Percentiles rank a stretch among this genome's conserved stretches.
Conservation (phyloP, 495 filamentous ascomycete genomes). For the Clohesyomyces aquaticus region DNA sequence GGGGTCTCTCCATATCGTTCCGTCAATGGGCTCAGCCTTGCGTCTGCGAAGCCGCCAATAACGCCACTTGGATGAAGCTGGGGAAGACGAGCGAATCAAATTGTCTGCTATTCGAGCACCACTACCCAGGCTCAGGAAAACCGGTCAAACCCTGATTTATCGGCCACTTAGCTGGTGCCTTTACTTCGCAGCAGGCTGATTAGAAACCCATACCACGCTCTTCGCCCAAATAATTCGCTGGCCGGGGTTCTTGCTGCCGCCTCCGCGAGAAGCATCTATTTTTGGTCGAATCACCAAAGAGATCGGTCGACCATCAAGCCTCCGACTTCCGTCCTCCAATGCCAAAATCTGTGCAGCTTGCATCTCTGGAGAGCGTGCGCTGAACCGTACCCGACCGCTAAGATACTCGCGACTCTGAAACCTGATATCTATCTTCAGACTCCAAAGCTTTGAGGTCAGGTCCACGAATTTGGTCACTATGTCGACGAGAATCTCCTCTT, state of each 20-base stretch:
- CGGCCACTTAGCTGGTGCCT: too few species aligned
- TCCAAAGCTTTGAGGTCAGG: constrained; percentile 1
- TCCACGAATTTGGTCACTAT: background rate
- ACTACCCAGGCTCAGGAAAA: background rate
- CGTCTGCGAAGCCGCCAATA: background rate
- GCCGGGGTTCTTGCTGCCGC: background rate
- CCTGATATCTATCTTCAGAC: background rate
- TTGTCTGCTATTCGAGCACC: background rate
- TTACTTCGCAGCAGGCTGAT: background rate
- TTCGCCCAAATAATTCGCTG: background rate
- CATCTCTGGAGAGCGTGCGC: background rate
- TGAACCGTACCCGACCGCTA: background rate
- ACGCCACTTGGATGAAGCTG: background rate
- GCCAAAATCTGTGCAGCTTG: background rate
- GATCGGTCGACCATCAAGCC: background rate
- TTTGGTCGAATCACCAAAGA: constrained; percentile 2
- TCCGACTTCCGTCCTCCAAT: background rate
- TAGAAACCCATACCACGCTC: constrained; percentile 4
- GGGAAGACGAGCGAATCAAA: background rate
- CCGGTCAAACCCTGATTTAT: background rate
- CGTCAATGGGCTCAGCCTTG: background rate
- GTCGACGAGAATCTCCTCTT: background rate
- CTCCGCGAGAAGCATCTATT: background rate
- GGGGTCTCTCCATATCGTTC: background rate
- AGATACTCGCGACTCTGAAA: background rate